These are phyloP conservation scores for Podospora conica DNA, from an alignment of 495 filamentous ascomycete genomes.

Conservation along the genomic window DNA sequence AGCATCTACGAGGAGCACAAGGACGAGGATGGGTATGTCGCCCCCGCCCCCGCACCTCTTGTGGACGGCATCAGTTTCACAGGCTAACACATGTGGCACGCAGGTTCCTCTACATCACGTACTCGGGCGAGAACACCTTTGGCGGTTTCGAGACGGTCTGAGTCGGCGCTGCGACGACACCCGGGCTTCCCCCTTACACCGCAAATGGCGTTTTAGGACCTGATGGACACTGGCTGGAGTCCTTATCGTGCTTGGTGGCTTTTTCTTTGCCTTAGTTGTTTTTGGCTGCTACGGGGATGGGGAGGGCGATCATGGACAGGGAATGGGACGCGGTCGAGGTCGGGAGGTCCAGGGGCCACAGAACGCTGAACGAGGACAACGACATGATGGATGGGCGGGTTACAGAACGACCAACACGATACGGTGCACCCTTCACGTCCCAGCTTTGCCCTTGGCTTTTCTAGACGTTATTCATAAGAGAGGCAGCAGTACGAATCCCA, in stretches of 20 bases:
- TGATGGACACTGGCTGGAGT: constrained; percentile 16
- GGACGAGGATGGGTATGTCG: constrained; percentile 60
- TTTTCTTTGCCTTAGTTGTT: constrained; percentile 1
- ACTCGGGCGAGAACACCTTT: constrained; percentile 99
- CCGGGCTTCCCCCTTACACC: constrained; percentile 11
- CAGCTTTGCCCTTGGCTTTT: neutral
- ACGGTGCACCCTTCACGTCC: neutral
- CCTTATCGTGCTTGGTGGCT: constrained; percentile 12
- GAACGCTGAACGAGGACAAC: neutral
- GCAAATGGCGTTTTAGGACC: constrained; percentile 15
- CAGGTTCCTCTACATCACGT: constrained; percentile 60
- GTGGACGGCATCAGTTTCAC: neutral
- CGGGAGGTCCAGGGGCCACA: neutral
- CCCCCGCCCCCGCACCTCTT: neutral
- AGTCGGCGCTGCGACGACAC: constrained; percentile 3
- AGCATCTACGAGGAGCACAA: constrained; percentile 99
- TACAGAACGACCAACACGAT: neutral
- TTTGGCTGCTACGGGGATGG: neutral
- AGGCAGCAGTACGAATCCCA: neutral
- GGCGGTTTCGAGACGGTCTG: constrained; percentile 47
- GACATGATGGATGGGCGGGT: neutral
- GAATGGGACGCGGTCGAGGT: neutral
- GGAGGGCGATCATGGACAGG: neutral
- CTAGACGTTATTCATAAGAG: neutral
- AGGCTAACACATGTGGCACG: constrained; percentile 10